phyloP scores from a whole-genome alignment of 345 rosid species.

The thale cress (Arabidopsis thaliana) region DNA sequence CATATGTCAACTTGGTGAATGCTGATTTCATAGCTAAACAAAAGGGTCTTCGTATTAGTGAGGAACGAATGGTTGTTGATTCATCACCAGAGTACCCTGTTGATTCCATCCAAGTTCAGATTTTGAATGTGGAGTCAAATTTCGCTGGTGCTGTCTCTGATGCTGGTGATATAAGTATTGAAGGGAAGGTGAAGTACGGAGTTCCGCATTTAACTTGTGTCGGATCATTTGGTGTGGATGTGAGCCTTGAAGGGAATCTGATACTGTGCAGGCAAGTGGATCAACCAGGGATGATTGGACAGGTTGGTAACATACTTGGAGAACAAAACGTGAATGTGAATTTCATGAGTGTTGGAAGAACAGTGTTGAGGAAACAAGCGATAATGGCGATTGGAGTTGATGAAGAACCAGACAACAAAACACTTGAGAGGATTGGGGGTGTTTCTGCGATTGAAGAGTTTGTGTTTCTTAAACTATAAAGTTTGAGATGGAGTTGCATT shows the following conservation, averaged over 20 bases:
- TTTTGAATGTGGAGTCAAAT: constrained; percentile 64
- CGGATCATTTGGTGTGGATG: constrained; percentile 73
- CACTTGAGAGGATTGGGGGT: constrained; percentile 60
- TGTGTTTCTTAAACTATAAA: constrained; percentile 65
- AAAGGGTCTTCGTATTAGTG: constrained; percentile 75
- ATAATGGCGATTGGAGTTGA: constrained; percentile 93
- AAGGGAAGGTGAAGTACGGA: constrained; percentile 76
- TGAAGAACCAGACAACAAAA: constrained; percentile 67
- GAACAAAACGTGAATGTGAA: constrained; percentile 73
- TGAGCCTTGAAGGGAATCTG: constrained; percentile 81
- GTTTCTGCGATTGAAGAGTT: constrained; percentile 79
- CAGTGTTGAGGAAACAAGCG: constrained; percentile 58
- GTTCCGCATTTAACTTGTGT: constrained; percentile 64
- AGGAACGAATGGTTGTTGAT: constrained; percentile 65
- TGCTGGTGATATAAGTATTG: constrained; percentile 64
- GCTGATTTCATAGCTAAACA: constrained; percentile 89
- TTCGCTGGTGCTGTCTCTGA: constrained; percentile 73
- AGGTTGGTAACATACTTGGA: constrained; percentile 75
- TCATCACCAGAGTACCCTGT: constrained; percentile 63
- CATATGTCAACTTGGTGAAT: constrained; percentile 76
- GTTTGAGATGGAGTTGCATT: not conserved
- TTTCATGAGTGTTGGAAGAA: constrained; percentile 92
- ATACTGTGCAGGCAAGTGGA: constrained; percentile 80
- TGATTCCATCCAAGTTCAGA: constrained; percentile 66
- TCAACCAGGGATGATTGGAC: constrained; percentile 89